These are phyloP conservation scores for Lithocarpus polystachyus DNA, from an alignment of 306 rosid species.

Conservation along the genomic window DNA sequence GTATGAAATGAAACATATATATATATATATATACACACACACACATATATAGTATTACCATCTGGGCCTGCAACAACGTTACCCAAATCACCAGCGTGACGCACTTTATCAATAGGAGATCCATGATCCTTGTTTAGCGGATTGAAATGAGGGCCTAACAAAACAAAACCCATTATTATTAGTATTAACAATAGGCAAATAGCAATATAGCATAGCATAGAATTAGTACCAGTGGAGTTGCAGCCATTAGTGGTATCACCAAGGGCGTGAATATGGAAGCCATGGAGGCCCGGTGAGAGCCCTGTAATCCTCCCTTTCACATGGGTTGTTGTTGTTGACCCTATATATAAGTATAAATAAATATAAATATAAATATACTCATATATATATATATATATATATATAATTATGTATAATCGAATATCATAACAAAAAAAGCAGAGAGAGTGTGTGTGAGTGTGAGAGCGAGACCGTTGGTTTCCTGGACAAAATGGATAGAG, in stretches of 20 bases:
- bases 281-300: conserved; percentile 50
- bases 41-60: conserved; percentile 36
- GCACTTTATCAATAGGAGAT: conserved; percentile 56
- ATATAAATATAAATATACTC: too few relatives aligned
- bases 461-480: conserved; percentile 36
- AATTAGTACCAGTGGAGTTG: conserved; percentile 39
- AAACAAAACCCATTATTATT: background rate
- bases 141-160: conserved; percentile 71
- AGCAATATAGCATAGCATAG: background rate
- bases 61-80: conserved; percentile 63
- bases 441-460: background rate
- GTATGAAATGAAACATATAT: too few relatives aligned
- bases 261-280: conserved; percentile 53
- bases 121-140: conserved; percentile 67
- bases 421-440: background rate
- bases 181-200: background rate
- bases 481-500: conserved; percentile 53
- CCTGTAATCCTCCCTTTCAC: conserved; percentile 56
- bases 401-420: too few relatives aligned
- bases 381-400: too few relatives aligned
- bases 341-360: too few relatives aligned
- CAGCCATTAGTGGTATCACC: conserved; percentile 65
- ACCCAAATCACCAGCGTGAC: conserved; percentile 89
- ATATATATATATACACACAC: background rate
- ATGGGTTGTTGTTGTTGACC: conserved; percentile 34